phyloP scores from a whole-genome alignment of 2,329 filamentous ascomycete genomes.

The Pyricularia sp. region DNA sequence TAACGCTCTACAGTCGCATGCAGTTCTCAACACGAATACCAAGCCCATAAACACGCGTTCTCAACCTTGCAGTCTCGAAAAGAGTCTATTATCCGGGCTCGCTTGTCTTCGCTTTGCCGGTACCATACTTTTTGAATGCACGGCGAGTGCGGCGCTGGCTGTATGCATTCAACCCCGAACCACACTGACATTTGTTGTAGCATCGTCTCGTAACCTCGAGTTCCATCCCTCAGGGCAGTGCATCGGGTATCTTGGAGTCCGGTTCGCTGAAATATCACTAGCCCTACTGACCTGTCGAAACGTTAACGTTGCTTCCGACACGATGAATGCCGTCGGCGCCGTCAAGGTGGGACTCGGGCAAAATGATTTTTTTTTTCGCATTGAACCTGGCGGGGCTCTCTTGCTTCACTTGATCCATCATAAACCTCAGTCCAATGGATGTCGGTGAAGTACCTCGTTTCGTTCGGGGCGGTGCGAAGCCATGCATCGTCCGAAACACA shows the following conservation, averaged over 20 bases:
- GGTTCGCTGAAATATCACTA: not conserved
- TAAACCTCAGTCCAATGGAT: not conserved
- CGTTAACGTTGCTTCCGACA: not conserved
- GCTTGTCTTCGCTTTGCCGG: not conserved
- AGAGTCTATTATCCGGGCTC: not conserved
- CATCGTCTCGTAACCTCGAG: not conserved
- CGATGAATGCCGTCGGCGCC: not conserved
- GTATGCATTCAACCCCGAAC: not conserved
- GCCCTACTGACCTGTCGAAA: not conserved
- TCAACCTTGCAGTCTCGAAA: not conserved
- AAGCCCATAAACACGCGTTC: not conserved
- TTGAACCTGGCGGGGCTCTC: not conserved
- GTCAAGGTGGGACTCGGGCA: not conserved
- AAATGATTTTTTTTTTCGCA: not conserved
- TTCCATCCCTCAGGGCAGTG: not conserved
- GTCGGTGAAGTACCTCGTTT: not conserved
- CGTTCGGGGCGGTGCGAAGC: not conserved
- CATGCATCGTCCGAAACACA: not conserved
- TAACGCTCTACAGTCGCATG: not conserved
- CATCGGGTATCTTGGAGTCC: not conserved
- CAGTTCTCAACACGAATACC: not conserved
- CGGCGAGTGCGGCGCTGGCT: not conserved
- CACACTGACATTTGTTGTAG: not conserved
- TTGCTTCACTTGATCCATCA: not conserved
- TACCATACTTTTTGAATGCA: not conserved